Evolutionary conservation across 2,329 filamentous ascomycete species (phyloP).

Genomic region (Decorospora gaudefroyi): DNA sequence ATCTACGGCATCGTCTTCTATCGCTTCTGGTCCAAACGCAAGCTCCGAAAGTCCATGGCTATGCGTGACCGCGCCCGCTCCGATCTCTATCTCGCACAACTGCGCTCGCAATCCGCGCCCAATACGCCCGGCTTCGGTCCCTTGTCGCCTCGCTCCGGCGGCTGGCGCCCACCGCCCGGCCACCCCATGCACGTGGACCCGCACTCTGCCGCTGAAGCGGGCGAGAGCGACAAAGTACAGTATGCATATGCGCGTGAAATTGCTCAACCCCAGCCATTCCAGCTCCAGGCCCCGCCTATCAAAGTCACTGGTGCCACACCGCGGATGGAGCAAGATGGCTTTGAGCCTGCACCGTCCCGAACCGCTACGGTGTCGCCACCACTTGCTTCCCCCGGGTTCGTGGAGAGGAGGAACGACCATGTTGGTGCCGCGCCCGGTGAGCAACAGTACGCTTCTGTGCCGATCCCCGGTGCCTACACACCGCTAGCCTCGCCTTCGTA

Average conservation of each 20-base stretch:
- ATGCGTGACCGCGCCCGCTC: constrained; percentile 90
- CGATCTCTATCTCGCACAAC: constrained; percentile 82
- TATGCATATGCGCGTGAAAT: constrained; percentile 50
- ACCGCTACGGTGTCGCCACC: constrained; percentile 47
- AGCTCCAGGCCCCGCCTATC: constrained; percentile 80
- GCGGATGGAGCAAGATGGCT: constrained; percentile 65
- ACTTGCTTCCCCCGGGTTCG: constrained; percentile 41
- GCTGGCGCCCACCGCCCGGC: constrained; percentile 53
- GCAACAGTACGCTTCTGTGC: constrained; percentile 80
- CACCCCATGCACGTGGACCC: constrained; percentile 51
- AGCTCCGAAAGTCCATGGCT: constrained; percentile 96
- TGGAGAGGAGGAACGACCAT: constrained; percentile 63
- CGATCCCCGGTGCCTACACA: constrained; percentile 83
- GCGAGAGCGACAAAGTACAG: constrained; percentile 50
- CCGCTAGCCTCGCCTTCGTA: constrained; percentile 53
- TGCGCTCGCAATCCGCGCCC: constrained; percentile 77
- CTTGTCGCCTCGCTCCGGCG: constrained; percentile 64
- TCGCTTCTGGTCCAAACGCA: constrained; percentile 95
- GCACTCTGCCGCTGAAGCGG: constrained; percentile 58
- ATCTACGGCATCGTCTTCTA: constrained; percentile 97
- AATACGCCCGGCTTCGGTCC: constrained; percentile 86
- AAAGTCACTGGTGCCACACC: constrained; percentile 80
- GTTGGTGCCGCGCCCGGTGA: constrained; percentile 76
- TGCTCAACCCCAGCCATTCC: constrained; percentile 67
- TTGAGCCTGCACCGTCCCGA: constrained; percentile 52